These are phyloP conservation scores for Quercus parvula DNA, from an alignment of 306 rosid genomes.

Conservation along the genomic window DNA sequence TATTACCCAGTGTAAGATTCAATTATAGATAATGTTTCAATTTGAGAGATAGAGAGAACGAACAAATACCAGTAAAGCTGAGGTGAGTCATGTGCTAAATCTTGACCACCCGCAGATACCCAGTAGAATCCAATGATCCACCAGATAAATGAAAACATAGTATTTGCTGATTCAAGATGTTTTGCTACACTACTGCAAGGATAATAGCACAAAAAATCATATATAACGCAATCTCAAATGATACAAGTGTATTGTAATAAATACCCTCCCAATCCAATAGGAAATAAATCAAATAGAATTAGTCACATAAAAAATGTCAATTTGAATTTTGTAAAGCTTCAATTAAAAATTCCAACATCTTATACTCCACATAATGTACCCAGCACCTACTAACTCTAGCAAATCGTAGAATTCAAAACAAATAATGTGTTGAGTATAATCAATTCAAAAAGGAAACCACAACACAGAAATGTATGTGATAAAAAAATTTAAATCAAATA, in stretches of 20 bases:
- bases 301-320: not conserved
- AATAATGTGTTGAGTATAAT: not conserved
- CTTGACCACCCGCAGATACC: conserved; percentile 88
- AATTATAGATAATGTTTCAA: conserved; percentile 2
- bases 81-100: conserved; percentile 65
- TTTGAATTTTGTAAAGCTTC: not conserved
- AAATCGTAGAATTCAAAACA: not conserved
- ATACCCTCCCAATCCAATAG: not conserved
- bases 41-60: conserved; percentile 9
- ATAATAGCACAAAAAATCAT: not conserved
- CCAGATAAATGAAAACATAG: conserved; percentile 97
- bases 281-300: not conserved
- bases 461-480: not conserved
- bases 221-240: not conserved
- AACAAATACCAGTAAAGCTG: conserved; percentile 84
- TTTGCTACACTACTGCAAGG: conserved; percentile 60
- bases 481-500: not conserved
- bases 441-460: not conserved
- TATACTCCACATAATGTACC: not conserved
- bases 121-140: conserved; percentile 99
- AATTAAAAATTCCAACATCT: not conserved
- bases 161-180: conserved; percentile 91
- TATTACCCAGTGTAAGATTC: conserved; percentile 23
- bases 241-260: not conserved
- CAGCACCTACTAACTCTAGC: not conserved